Base-by-base conservation (phyloP, 2,329 filamentous ascomycete species). In the Colletotrichum sp. region DNA sequence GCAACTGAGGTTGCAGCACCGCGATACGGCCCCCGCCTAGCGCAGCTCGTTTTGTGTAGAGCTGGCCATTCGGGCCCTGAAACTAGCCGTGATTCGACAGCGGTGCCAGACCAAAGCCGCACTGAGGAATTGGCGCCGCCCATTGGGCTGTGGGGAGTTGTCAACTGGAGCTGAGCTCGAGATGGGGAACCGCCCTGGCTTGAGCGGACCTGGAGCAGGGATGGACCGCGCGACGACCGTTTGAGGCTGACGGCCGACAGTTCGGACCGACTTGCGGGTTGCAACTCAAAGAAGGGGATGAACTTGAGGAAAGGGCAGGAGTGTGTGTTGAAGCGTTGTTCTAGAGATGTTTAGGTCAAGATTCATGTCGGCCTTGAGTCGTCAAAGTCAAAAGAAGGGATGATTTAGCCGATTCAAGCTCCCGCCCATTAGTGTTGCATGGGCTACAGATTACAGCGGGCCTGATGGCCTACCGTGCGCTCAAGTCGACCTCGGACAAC, bases 81-180 rank as follows among this genome's bases (percentile, higher is more conserved):
- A 76, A 74, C 70, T 73, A 28, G 63, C 39, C 24, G 21, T 55
- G 59, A 76, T 76, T 74, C 71, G 70, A 65, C 48, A 65, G 34
- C 28, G 64, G 39, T 52, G 32, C 61, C n/a, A 72, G 61, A 72
- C 48, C 28, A 36, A 74, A 24, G 32, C 55, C 14, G 32, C 48
- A 48, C 52, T 26, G 28, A 57, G 70, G 34, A 69, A 76, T 76
- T 69, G 74, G 43, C 74, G 64, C 48, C 8, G 70, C 65, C 65
- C 34, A 76, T 76, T 74, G 71, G 74, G 30, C 59, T 32, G 30
- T 9, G 16, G 32, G 16, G 34, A 73, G 73, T 18, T 76, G 48
- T 59, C 64, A 73, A 30, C 18, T 52, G 16, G 64, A 64, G 32
- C 39, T 68, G 30, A 39, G 59, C 55, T 75, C n/a, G 7, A 60